Conservation (phyloP, 2,329 filamentous ascomycete species). For the Teratosphaeria zuluensis region DNA sequence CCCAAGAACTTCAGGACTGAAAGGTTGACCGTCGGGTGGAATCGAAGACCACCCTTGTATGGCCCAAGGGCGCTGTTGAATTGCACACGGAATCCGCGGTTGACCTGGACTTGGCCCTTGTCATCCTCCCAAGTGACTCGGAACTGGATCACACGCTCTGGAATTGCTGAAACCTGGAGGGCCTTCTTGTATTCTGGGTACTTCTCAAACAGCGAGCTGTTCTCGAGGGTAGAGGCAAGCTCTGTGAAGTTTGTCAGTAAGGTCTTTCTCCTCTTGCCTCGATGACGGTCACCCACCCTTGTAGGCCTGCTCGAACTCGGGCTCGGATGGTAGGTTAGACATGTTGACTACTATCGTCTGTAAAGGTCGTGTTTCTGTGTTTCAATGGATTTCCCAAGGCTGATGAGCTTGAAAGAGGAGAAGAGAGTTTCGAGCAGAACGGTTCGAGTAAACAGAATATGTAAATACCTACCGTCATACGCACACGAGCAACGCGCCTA, state of each 20-base stretch:
- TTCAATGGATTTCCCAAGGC: neutral
- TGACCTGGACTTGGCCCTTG: constrained; percentile 77
- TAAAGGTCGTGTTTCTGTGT: neutral
- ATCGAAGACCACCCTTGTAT: constrained; percentile 93
- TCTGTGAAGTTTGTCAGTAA: constrained; percentile 43
- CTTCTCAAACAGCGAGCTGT: constrained; percentile 85
- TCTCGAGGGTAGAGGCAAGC: constrained; percentile 87
- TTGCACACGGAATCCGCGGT: constrained; percentile 92
- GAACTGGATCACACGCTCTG: constrained; percentile 95
- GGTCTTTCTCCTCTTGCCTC: neutral
- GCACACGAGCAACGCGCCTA: neutral
- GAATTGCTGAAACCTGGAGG: constrained; percentile 76
- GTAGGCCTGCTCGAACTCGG: constrained; percentile 98
- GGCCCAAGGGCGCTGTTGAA: constrained; percentile 97
- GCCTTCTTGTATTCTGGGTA: constrained; percentile 91
- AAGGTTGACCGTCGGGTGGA: constrained; percentile 81
- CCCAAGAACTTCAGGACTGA: constrained; percentile 87
- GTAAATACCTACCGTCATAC: neutral
- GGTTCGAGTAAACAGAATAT: neutral
- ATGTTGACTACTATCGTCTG: constrained; percentile 6
- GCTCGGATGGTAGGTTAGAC: constrained; percentile 75
- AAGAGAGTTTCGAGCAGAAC: neutral
- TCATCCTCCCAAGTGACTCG: constrained; percentile 91
- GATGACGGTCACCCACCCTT: constrained; percentile 54
- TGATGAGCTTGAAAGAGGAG: neutral